These are phyloP conservation scores for Arabidopsis thaliana DNA, from an alignment of 345 rosid genomes.

Conservation along the genomic window TAIR10.1 NC_003074.8:8941001-8941500, in stretches of 20 bases:
- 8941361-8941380: conserved; percentile 38
- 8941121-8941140: background rate
- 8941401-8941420: conserved; percentile 40
- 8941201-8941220: conserved; percentile 15
- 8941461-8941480: conserved; percentile 28
- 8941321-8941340: conserved; percentile 30
- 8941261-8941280: conserved; percentile 43
- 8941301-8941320: conserved; percentile 39
- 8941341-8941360: background rate
- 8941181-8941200: conserved; percentile 43
- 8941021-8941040: too few species aligned
- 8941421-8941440: conserved; percentile 11
- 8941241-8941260: conserved; percentile 46
- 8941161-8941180: conserved; percentile 35
- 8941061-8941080: too few species aligned
- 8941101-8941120: background rate
- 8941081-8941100: too few species aligned
- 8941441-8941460: conserved; percentile 46
- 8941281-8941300: conserved; percentile 43
- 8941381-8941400: conserved; percentile 29
- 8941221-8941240: conserved; percentile 51
- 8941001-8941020: too few species aligned
- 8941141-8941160: conserved; percentile 44
- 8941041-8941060: too few species aligned
- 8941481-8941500: conserved; percentile 46